These are phyloP conservation scores for Xylaria intraflava DNA, from an alignment of 495 filamentous ascomycete species.

Conservation along the genomic window DNA sequence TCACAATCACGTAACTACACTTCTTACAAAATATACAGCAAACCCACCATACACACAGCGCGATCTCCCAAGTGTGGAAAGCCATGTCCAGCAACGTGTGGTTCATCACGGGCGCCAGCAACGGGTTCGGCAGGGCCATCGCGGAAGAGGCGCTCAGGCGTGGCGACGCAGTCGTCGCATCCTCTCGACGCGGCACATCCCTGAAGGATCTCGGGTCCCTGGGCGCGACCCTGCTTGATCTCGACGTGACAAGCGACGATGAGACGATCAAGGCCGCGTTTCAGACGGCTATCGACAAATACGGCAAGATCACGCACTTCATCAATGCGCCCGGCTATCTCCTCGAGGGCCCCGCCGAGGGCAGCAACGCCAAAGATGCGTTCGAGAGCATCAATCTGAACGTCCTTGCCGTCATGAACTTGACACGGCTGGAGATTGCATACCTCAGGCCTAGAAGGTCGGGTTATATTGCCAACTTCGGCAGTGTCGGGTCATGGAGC, in stretches of 20 bases:
- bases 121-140: conserved; percentile 41
- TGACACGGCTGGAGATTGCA: conserved; percentile 31
- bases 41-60: not conserved
- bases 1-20: not conserved
- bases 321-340: conserved; percentile 30
- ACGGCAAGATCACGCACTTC: conserved; percentile 28
- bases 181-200: conserved; percentile 34
- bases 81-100: conserved; percentile 18
- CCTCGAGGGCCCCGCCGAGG: conserved; percentile 13
- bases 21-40: not conserved
- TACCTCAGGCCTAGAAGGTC: conserved; percentile 24
- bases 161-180: conserved; percentile 47
- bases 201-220: conserved; percentile 12
- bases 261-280: conserved; percentile 12
- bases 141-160: conserved; percentile 32
- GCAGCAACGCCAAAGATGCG: conserved; percentile 16
- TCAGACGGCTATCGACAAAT: conserved; percentile 18
- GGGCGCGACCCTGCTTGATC: conserved; percentile 25
- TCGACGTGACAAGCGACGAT: conserved; percentile 30
- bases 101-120: conserved; percentile 47
- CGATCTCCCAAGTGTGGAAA: not conserved
- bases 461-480: conserved; percentile 33
- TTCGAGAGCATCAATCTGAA: conserved; percentile 30
- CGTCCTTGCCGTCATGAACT: conserved; percentile 35
- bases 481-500: conserved; percentile 9